Percentiles rank a stretch among this genome's conserved stretches.
These are phyloP conservation scores for Talinum fruticosum DNA, from an alignment of 148 eudicot species.

Conservation along the genomic window DNA sequence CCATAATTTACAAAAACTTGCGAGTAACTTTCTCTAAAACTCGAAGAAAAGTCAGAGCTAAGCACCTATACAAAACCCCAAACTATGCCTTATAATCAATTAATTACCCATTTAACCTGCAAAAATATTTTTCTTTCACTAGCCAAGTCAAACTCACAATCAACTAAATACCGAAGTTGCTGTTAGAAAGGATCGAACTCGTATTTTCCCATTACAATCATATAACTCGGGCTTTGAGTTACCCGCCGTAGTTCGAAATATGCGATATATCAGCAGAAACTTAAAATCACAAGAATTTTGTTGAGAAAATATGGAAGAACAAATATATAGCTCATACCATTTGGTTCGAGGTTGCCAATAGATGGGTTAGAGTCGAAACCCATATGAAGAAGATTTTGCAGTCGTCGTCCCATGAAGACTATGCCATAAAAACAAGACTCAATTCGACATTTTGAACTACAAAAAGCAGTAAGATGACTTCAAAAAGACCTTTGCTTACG, in stretches of 20 bases:
- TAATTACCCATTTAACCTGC: no score
- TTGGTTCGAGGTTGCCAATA: slow-evolving; percentile 56
- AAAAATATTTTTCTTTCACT: no score
- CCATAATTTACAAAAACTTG: slow-evolving; percentile 46
- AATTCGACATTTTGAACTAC: background rate
- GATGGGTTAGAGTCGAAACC: slow-evolving; percentile 63
- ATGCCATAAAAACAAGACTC: slow-evolving; percentile 2
- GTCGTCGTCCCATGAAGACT: slow-evolving; percentile 75
- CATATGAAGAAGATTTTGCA: no score
- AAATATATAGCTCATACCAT: no score
- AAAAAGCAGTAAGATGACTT: background rate
- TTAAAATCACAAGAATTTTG: no score
- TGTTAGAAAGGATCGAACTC: slow-evolving; percentile 27
- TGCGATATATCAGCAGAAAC: no score
- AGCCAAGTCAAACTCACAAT: no score
- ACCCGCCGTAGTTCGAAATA: slow-evolving; percentile 43
- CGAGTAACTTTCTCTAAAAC: slow-evolving; percentile 49
- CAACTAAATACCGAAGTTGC: no score
- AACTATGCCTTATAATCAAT: no score
- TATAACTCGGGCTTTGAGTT: slow-evolving; percentile 61
- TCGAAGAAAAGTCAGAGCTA: no score
- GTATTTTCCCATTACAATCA: slow-evolving; percentile 21
- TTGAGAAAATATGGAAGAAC: no score
- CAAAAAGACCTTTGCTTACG: slow-evolving; percentile 31
- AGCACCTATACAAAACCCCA: no score